phyloP scores from a whole-genome alignment of 148 eudicot species.

The Pharnaceum exiguum region DNA sequence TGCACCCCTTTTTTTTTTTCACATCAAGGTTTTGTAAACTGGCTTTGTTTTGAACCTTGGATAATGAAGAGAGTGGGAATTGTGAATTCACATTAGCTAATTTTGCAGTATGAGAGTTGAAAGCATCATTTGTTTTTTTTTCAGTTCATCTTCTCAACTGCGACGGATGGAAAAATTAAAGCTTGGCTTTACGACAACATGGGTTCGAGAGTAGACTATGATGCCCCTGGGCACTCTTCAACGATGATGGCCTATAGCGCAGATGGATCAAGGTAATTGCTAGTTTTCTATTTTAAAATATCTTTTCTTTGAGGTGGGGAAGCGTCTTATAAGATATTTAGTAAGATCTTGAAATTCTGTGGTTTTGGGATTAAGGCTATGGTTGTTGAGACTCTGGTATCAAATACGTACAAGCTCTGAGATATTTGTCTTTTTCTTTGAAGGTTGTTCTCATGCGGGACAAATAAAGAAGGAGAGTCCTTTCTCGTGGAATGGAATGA shows the following conservation, averaged over 20 bases:
- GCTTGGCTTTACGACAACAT: slow-evolving; percentile 87
- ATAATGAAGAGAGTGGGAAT: not conserved
- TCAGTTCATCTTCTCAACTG: slow-evolving; percentile 91
- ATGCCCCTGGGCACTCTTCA: slow-evolving; percentile 93
- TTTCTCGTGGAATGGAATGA: slow-evolving; percentile 95
- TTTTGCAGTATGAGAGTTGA: not conserved
- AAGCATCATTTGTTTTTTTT: not conserved
- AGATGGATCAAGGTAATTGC: slow-evolving; percentile 89
- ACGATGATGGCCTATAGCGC: slow-evolving; percentile 86
- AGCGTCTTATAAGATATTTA: too few species aligned
- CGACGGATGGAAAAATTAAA: slow-evolving; percentile 91
- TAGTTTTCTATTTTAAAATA: too few species aligned
- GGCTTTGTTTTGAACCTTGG: not conserved
- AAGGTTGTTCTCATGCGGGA: slow-evolving; percentile 94
- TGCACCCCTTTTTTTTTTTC: not conserved
- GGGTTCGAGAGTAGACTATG: slow-evolving; percentile 93
- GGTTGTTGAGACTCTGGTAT: not conserved
- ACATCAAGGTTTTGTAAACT: too few species aligned
- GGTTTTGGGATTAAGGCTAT: not conserved
- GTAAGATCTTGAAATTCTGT: too few species aligned
- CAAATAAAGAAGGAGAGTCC: slow-evolving; percentile 92
- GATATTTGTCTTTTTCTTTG: slow-evolving; percentile 3
- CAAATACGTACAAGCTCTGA: not conserved
- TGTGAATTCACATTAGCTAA: not conserved
- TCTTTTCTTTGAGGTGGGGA: too few species aligned